phyloP scores from a whole-genome alignment of 139 green algal species.

The Helicosporidium sp. region DNA sequence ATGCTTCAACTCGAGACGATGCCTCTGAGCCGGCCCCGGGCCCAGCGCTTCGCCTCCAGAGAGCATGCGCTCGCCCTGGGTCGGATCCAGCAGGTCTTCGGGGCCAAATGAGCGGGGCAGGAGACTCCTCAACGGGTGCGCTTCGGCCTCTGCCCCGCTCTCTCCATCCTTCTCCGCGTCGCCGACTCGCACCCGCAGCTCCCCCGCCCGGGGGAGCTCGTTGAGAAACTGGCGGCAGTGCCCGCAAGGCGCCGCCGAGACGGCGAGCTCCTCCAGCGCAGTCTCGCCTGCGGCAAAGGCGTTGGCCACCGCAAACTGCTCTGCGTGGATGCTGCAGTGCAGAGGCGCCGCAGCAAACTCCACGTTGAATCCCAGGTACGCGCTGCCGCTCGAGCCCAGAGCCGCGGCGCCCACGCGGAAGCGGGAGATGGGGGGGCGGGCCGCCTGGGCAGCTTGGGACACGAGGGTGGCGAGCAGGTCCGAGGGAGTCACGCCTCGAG shows the following conservation, averaged over 20 bases:
- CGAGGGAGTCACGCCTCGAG: too few relatives aligned
- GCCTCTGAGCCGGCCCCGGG: too few relatives aligned
- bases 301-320: slow-evolving; percentile 69
- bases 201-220: slow-evolving; percentile 40
- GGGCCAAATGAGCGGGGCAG: too few relatives aligned
- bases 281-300: slow-evolving; percentile 35
- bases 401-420: slow-evolving; percentile 57
- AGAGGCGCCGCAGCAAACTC: slow-evolving; percentile 55
- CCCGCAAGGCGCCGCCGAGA: slow-evolving; percentile 60
- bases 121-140: too few relatives aligned
- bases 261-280: slow-evolving; percentile 30
- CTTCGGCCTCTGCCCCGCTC: too few relatives aligned
- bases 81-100: too few relatives aligned
- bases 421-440: slow-evolving; percentile 44
- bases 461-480: slow-evolving; percentile 42
- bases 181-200: neutral
- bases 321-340: slow-evolving; percentile 63
- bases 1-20: slow-evolving; percentile 13
- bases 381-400: slow-evolving; percentile 36
- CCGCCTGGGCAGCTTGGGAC: slow-evolving; percentile 30
- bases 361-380: slow-evolving; percentile 74
- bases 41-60: too few relatives aligned
- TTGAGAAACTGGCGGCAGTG: slow-evolving; percentile 70
- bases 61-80: too few relatives aligned
- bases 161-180: too few relatives aligned